These are phyloP conservation scores for Umbilicaria muhlenbergii DNA, from an alignment of 495 filamentous ascomycete species.

Conservation along the genomic window DNA sequence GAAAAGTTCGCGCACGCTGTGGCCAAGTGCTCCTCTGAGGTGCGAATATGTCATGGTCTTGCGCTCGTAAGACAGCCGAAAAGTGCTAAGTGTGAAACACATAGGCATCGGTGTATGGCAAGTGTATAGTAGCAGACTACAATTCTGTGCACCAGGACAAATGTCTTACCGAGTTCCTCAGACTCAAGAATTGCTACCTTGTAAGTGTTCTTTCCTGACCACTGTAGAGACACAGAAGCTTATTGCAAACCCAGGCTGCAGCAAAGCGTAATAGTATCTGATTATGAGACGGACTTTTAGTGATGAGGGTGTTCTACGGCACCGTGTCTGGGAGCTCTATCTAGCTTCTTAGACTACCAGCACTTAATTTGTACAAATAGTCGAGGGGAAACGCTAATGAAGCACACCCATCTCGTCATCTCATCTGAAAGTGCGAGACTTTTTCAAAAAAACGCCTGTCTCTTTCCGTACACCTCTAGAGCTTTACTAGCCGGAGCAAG, in stretches of 20 bases:
- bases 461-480: slow-evolving; percentile 27
- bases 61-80: too few species aligned
- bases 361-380: too few species aligned
- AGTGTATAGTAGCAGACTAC: slow-evolving; percentile 84
- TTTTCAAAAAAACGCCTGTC: too few species aligned
- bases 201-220: slow-evolving; percentile 34
- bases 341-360: too few species aligned
- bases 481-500: slow-evolving; percentile 63
- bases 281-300: background rate
- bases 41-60: slow-evolving; percentile 17
- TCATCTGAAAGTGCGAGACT: too few species aligned
- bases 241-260: slow-evolving; percentile 3
- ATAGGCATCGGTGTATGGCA: slow-evolving; percentile 75
- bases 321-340: background rate
- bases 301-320: background rate
- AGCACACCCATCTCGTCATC: too few species aligned
- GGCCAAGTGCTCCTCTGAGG: slow-evolving; percentile 72
- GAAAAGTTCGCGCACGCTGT: slow-evolving; percentile 76
- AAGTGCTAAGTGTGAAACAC: background rate
- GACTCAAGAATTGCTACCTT: slow-evolving; percentile 74
- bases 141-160: slow-evolving; percentile 84
- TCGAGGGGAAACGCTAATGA: too few species aligned
- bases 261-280: slow-evolving; percentile 5
- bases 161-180: slow-evolving; percentile 74
- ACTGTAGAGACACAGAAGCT: background rate